phyloP scores from a whole-genome alignment of 192 early-diverging fungal genomes.

The Coemansia aciculifera region DNA sequence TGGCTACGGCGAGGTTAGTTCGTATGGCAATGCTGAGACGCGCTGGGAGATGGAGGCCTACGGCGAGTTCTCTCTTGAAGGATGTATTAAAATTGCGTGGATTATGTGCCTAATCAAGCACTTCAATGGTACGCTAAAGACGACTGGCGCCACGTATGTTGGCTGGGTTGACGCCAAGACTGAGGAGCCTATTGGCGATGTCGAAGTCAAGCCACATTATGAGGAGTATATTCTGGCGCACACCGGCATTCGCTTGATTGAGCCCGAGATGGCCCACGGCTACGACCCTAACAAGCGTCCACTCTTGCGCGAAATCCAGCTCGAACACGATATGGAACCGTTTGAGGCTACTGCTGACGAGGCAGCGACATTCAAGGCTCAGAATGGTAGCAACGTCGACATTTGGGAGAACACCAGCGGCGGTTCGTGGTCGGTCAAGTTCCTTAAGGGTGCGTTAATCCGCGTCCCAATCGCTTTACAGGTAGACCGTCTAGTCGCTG shows the following conservation, averaged over 20 bases:
- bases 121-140: constrained; percentile 55
- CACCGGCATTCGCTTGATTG: constrained; percentile 58
- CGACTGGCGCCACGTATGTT: constrained; percentile 17
- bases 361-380: constrained; percentile 76
- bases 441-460: constrained; percentile 85
- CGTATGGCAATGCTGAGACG: constrained; percentile 85
- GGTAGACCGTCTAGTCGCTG: constrained; percentile 80
- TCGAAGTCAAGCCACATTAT: constrained; percentile 85
- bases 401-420: constrained; percentile 41
- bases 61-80: constrained; percentile 50
- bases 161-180: constrained; percentile 90
- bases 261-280: constrained; percentile 78
- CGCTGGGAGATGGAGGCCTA: constrained; percentile 95
- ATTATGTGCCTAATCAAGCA: constrained; percentile 94
- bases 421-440: constrained; percentile 74
- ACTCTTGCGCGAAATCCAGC: constrained; percentile 80
- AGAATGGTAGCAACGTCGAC: constrained; percentile 78
- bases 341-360: constrained; percentile 87
- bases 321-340: constrained; percentile 82
- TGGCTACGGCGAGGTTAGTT: constrained; percentile 90
- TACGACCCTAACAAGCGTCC: constrained; percentile 84
- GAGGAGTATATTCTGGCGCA: constrained; percentile 86
- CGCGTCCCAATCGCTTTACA: constrained; percentile 86
- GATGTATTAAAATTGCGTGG: constrained; percentile 95
- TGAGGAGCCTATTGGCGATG: constrained; percentile 78